Evolutionary conservation across 2,329 filamentous ascomycete genomes (phyloP).

Genomic region (Pyrenochaeta sp.): DNA sequence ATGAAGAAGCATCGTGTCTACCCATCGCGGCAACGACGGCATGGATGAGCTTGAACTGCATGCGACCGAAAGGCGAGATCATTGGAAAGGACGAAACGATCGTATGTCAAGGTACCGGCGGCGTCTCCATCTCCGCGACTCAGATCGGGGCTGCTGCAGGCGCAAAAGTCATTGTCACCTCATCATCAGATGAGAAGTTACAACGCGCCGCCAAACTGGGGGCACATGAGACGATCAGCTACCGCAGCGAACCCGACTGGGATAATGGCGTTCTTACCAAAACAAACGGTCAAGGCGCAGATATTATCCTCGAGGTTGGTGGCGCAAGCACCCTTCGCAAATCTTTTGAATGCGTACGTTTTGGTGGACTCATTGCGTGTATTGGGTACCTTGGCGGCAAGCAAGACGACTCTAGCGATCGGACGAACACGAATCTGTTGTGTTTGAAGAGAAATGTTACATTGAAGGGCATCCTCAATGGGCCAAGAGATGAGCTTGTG

Average conservation of each 20-base stretch:
- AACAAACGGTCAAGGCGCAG: slow-evolving; percentile 52
- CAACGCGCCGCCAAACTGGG: slow-evolving; percentile 63
- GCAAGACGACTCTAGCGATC: slow-evolving; percentile 63
- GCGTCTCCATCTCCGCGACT: slow-evolving; percentile 52
- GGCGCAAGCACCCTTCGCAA: slow-evolving; percentile 60
- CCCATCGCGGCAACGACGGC: slow-evolving; percentile 71
- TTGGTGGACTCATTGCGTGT: slow-evolving; percentile 52
- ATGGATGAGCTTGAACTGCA: slow-evolving; percentile 71
- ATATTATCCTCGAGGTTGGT: slow-evolving; percentile 63
- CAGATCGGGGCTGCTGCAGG: slow-evolving; percentile 55
- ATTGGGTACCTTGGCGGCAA: slow-evolving; percentile 61
- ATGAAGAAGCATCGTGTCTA: slow-evolving; percentile 68
- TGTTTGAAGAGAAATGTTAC: slow-evolving; percentile 61
- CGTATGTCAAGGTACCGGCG: slow-evolving; percentile 55
- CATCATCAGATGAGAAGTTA: slow-evolving; percentile 64
- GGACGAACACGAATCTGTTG: slow-evolving; percentile 68
- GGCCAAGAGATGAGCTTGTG: slow-evolving; percentile 64
- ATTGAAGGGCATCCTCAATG: slow-evolving; percentile 69
- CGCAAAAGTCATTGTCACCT: slow-evolving; percentile 64
- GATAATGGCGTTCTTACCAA: slow-evolving; percentile 63
- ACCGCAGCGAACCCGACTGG: slow-evolving; percentile 66
- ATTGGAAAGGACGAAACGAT: slow-evolving; percentile 53
- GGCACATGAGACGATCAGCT: slow-evolving; percentile 68
- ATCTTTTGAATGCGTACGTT: slow-evolving; percentile 54
- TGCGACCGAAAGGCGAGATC: slow-evolving; percentile 63